Evolutionary conservation across 306 rosid genomes (phyloP).

Genomic region (Parietaria judaica): DNA sequence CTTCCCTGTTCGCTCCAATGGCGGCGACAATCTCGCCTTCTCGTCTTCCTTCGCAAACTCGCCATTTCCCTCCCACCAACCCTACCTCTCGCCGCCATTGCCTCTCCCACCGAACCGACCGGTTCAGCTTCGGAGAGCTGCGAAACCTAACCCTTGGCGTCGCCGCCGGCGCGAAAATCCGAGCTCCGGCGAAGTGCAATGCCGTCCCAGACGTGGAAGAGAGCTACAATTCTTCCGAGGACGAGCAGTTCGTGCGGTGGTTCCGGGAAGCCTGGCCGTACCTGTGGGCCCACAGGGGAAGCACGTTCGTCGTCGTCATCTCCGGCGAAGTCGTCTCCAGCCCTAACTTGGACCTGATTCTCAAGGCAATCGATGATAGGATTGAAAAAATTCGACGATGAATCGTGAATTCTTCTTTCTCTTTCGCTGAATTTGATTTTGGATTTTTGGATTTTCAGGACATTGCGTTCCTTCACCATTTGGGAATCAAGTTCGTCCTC

Average conservation of each 20-base stretch:
- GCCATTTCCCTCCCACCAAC: slow-evolving; percentile 2
- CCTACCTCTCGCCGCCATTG: slow-evolving; percentile 7
- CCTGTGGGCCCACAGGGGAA: slow-evolving; percentile 74
- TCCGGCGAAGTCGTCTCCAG: slow-evolving; percentile 77
- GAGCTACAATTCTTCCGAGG: slow-evolving; percentile 45
- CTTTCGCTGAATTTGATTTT: neutral
- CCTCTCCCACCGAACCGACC: slow-evolving; percentile 10
- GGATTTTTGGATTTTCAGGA: slow-evolving; percentile 44
- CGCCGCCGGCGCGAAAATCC: slow-evolving; percentile 14
- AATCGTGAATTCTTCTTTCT: neutral
- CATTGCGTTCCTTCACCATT: slow-evolving; percentile 90
- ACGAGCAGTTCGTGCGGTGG: slow-evolving; percentile 77
- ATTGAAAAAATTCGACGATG: neutral
- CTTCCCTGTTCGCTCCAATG: slow-evolving; percentile 27
- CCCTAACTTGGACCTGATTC: slow-evolving; percentile 61
- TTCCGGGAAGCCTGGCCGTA: slow-evolving; percentile 97
- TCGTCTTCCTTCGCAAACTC: slow-evolving; percentile 18
- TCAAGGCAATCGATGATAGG: slow-evolving; percentile 46
- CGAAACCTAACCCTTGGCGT: slow-evolving; percentile 8
- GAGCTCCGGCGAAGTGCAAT: slow-evolving; percentile 14
- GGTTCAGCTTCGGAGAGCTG: neutral
- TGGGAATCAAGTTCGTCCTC: slow-evolving; percentile 85
- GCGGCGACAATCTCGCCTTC: slow-evolving; percentile 23
- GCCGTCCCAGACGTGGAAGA: slow-evolving; percentile 28
- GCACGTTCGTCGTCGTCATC: slow-evolving; percentile 70